Evolutionary conservation across 164 flowering plant genomes (phyloP), one percentile per base, ranked within the genome.

Genomic region (Magnolia sinica): DNA sequence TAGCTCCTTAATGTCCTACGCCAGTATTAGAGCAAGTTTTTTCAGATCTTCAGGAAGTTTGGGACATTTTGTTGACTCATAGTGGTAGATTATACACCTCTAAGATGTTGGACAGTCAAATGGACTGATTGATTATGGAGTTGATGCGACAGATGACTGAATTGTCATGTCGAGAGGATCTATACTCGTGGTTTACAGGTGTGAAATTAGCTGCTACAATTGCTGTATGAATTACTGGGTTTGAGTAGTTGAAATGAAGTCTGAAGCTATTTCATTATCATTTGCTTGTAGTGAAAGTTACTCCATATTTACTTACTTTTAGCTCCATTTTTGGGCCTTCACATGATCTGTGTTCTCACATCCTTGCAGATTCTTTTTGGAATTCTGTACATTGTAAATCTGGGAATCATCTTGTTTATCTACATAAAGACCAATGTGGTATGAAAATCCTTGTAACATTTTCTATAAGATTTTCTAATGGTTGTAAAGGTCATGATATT

Each of bases 381-480:
- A 45, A 5, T 87, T 76, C 83, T 95, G 64, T 93, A 93, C 83
- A 81, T 93, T 78, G 69, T 87, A 73, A 93, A 93, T 82, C 85
- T 95, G 82, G 95, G 86, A 70, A 87, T 92, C 68, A 74, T 96
- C 79, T 80, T 94, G 50, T 85, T 88, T 78, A 84, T 96, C 78
- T 96, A 96, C 71, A 73, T 83, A 76, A 94, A 92, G 88, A 88
- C 96, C 72, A 89, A 94, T 80, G 89, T 86, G 98, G 99, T 96
- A 91, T 68, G 91, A 16, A 64, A 58, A 67, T 61, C 20, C 52
- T 19, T 14, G 37, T 3, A 37, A 11, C 9, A 68, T 68, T 5
- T 31, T 14, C 50, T 68, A 13, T 68, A 68, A 31, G 20, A 68
- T 31, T 6, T 68, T 68, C 16, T 31, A 68, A 22, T 22, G 19